Evolutionary conservation across 1,284 basidiomycete species (phyloP), one percentile per base, ranked within the genome.

Genomic region (Cystobasidium sp.): DNA sequence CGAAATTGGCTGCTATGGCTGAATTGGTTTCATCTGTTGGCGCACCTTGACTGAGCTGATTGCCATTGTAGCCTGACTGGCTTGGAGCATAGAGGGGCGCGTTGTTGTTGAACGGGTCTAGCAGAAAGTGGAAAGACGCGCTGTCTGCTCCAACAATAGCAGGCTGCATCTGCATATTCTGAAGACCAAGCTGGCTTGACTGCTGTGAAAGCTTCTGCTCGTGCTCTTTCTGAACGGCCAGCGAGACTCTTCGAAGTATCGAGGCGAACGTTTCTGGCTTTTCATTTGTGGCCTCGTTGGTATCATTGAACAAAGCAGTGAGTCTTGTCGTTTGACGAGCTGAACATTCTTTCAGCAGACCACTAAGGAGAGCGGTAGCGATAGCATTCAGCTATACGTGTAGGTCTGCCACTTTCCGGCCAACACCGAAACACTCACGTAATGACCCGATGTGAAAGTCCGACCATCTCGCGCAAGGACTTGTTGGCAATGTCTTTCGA

Each of bases 401-500:
- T 2, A 31, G 31, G 5, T 31, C 5, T 31, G 31, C 31, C 31
- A 31, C 31, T 31, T 31, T 31, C 31, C 5, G 31, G 55, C 22
- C 22, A 31, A 22, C 5, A 37, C 31, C 10, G 31, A 16, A 7
- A 53, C 6, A 43, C 64, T 22, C 46, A 66, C 64, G 37, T 66
- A 4, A 66, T 66, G 9, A 66, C 44, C 12, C 51, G 64, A 39
- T 52, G 44, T 20, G 44, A 52, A 9, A 66, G 64, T 18, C 44
- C 64, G 20, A 66, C 64, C 64, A 66, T 66, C 49, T 53, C 64
- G 6, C 64, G 64, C 20, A 66, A 31, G 12, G 64, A 51, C 24
- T 66, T 51, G 37, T 66, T 66, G 64, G 41, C 64, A 22, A 66
- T 66, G 47, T 66, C 53, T 37, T 76, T 22, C 3, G 68, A 72